phyloP scores from a whole-genome alignment of 768 basidiomycete species.

The Dacryopinax primogenitus region DNA sequence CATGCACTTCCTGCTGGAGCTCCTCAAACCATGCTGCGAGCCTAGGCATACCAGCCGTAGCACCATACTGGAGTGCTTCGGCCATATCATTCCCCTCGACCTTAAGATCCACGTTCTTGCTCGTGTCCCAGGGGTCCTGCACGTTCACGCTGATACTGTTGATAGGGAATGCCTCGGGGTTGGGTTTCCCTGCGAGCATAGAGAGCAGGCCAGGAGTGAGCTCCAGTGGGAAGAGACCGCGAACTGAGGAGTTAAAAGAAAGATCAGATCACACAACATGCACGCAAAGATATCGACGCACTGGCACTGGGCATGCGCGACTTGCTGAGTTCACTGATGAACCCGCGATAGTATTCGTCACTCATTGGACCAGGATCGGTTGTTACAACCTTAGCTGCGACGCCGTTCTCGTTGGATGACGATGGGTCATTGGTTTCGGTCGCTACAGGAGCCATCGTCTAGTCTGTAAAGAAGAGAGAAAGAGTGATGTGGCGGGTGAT shows the following conservation, averaged over 20 bases:
- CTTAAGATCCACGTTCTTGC: conserved; percentile 37
- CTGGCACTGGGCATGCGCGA: conserved; percentile 1
- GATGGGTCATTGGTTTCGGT: background rate
- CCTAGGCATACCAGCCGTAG: conserved; percentile 53
- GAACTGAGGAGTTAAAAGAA: conserved; percentile 30
- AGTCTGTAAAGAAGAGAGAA: background rate
- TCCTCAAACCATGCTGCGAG: conserved; percentile 56
- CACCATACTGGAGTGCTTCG: conserved; percentile 62
- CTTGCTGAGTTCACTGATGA: conserved; percentile 6
- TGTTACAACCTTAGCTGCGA: background rate
- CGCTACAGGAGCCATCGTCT: background rate
- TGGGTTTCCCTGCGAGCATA: conserved; percentile 83
- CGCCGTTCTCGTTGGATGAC: background rate
- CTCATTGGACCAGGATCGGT: background rate
- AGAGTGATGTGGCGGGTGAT: background rate
- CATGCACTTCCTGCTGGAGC: conserved; percentile 60
- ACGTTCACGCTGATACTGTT: conserved; percentile 58
- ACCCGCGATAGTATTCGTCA: conserved; percentile 4
- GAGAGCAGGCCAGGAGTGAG: conserved; percentile 63
- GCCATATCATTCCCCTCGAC: conserved; percentile 41
- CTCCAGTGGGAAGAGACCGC: conserved; percentile 66
- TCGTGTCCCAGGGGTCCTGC: conserved; percentile 30
- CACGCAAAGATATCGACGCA: background rate
- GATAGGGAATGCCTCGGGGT: conserved; percentile 83
- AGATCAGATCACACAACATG: background rate